These are phyloP conservation scores for Punica granatum DNA, from an alignment of 345 rosid species.

Conservation along the genomic window DNA sequence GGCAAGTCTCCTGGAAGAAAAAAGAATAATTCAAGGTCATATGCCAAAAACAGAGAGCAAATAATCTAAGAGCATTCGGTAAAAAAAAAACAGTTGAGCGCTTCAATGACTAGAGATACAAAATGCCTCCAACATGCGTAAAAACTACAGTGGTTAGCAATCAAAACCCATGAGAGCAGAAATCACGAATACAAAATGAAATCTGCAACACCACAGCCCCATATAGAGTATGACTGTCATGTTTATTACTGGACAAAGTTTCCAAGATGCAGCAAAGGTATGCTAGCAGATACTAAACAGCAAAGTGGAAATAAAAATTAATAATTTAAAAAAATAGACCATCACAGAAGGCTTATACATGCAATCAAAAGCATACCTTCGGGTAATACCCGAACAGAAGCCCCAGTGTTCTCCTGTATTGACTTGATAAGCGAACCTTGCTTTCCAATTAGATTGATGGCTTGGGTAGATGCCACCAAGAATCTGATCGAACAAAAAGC, in stretches of 20 bases:
- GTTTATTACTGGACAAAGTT: background rate
- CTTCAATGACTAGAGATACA: background rate
- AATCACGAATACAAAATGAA: background rate
- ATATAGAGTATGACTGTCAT: background rate
- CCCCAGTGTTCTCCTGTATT: slow-evolving; percentile 72
- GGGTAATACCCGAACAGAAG: slow-evolving; percentile 65
- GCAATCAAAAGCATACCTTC: slow-evolving; percentile 36
- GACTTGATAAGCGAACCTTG: slow-evolving; percentile 83
- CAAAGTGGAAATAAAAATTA: background rate
- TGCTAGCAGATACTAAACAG: background rate
- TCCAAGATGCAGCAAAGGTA: background rate
- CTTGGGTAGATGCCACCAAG: slow-evolving; percentile 81
- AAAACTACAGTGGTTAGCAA: background rate
- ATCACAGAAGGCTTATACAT: background rate
- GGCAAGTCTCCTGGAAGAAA: slow-evolving; percentile 53
- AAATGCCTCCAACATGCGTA: background rate
- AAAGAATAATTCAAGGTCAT: slow-evolving; percentile 7
- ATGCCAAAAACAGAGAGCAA: background rate
- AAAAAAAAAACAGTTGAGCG: background rate
- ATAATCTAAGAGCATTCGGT: too few relatives aligned
- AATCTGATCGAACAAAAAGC: slow-evolving; percentile 56
- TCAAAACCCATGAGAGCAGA: background rate
- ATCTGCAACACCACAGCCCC: background rate
- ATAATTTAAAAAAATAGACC: background rate
- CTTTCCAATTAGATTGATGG: slow-evolving; percentile 81